These are phyloP conservation scores for Fagus crenata DNA, from an alignment of 306 rosid species.

Conservation along the genomic window DNA sequence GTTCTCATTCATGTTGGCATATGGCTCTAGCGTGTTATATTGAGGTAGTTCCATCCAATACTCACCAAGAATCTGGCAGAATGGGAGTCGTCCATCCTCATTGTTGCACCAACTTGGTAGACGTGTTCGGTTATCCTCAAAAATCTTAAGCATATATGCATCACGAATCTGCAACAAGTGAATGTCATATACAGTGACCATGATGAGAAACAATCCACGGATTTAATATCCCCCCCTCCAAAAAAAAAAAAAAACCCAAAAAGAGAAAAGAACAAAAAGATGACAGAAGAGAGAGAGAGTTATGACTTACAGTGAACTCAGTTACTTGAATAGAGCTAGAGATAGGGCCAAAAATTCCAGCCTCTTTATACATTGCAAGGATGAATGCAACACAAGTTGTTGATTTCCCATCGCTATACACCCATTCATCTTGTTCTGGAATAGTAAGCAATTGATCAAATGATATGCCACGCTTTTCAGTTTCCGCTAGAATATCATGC, in stretches of 20 bases:
- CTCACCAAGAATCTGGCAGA: conserved; percentile 98
- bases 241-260: background rate
- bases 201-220: background rate
- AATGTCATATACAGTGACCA: conserved; percentile 9
- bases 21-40: conserved; percentile 77
- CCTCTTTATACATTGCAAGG: conserved; percentile 93
- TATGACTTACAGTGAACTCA: conserved; percentile 78
- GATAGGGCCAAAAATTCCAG: conserved; percentile 76
- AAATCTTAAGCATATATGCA: conserved; percentile 84
- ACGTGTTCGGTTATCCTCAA: conserved; percentile 76
- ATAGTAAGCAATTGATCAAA: conserved; percentile 81
- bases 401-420: conserved; percentile 92
- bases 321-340: conserved; percentile 85
- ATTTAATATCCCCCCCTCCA: background rate
- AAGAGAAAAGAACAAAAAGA: background rate
- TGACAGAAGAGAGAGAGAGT: background rate
- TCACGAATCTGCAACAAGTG: conserved; percentile 69
- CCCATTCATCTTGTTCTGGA: conserved; percentile 98
- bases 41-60: conserved; percentile 86
- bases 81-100: conserved; percentile 59
- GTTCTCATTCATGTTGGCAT: conserved; percentile 85
- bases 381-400: conserved; percentile 92
- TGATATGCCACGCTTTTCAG: conserved; percentile 74
- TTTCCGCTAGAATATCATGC: conserved; percentile 71
- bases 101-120: conserved; percentile 84